Evolutionary conservation across 1,284 basidiomycete species (phyloP).

Genomic region (Bjerkandera adusta): DNA sequence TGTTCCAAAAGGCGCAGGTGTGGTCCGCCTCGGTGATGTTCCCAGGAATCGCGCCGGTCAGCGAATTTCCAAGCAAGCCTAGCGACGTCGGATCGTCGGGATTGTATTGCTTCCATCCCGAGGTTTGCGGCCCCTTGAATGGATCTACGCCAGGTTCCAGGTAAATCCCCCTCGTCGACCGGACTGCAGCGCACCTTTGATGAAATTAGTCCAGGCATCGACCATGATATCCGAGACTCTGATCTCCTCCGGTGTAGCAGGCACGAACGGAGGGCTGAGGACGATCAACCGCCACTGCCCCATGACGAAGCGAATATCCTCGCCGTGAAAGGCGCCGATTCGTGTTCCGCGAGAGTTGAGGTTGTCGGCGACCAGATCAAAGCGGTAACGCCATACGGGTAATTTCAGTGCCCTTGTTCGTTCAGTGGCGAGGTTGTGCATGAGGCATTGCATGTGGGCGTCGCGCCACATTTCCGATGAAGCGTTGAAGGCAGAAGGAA

Average conservation of each 20-base stretch:
- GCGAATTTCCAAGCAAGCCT: constrained; percentile 26
- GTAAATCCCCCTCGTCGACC: not conserved
- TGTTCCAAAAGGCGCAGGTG: constrained; percentile 29
- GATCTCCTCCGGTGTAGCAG: constrained; percentile 37
- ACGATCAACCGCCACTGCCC: constrained; percentile 28
- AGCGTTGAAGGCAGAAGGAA: constrained; percentile 30
- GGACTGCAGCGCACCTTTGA: constrained; percentile 33
- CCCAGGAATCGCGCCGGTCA: constrained; percentile 22
- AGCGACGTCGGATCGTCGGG: constrained; percentile 23
- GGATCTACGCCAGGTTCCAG: constrained; percentile 21
- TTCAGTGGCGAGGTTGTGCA: constrained; percentile 37
- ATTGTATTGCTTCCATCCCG: constrained; percentile 27
- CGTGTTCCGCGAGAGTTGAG: constrained; percentile 39
- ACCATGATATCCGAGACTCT: constrained; percentile 41
- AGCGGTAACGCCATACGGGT: constrained; percentile 43
- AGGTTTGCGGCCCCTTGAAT: constrained; percentile 24
- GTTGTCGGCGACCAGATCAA: constrained; percentile 40
- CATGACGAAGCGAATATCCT: constrained; percentile 44
- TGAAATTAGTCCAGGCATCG: constrained; percentile 44
- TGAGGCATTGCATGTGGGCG: constrained; percentile 45
- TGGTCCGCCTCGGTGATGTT: constrained; percentile 22
- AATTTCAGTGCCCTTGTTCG: constrained; percentile 33
- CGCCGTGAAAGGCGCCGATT: constrained; percentile 41
- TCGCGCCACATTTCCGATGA: constrained; percentile 40
- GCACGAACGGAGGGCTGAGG: constrained; percentile 25